These are phyloP conservation scores for Skeletonema potamos DNA, from an alignment of 108 stramenopile species.

Conservation along the genomic window DNA sequence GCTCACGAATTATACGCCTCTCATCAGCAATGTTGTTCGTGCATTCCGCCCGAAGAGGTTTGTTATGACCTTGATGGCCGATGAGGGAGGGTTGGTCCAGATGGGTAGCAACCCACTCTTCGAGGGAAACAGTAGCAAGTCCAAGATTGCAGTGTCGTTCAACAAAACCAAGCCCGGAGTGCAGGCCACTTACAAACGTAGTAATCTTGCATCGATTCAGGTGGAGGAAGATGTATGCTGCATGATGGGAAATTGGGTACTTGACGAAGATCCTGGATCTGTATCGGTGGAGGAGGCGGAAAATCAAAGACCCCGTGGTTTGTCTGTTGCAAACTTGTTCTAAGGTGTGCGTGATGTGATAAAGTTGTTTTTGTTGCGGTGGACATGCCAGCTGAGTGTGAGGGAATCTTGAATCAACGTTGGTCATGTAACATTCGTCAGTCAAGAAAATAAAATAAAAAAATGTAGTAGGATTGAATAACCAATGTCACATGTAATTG, in stretches of 20 bases:
- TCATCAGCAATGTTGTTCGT: conserved; percentile 94
- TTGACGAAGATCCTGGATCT: conserved; percentile 39
- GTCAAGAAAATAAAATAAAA: too few species aligned
- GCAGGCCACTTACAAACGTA: conserved; percentile 65
- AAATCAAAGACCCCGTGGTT: conserved; percentile 20
- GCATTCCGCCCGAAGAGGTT: conserved; percentile 97
- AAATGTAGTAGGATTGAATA: too few species aligned
- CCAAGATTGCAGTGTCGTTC: conserved; percentile 67
- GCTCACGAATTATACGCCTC: conserved; percentile 78
- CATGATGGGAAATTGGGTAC: conserved; percentile 91
- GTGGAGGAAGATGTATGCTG: conserved; percentile 90
- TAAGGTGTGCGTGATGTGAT: neutral
- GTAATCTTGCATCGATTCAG: conserved; percentile 74
- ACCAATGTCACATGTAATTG: too few species aligned
- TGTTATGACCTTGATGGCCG: conserved; percentile 98
- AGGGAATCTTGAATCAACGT: too few species aligned
- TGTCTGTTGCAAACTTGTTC: conserved; percentile 16
- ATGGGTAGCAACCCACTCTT: conserved; percentile 83
- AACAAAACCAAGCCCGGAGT: conserved; percentile 20
- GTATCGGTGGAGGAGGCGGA: neutral
- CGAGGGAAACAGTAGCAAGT: conserved; percentile 40
- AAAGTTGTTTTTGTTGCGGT: too few species aligned
- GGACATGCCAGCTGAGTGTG: too few species aligned
- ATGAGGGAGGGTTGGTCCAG: conserved; percentile 90
- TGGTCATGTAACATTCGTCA: too few species aligned